A percentile compares a stretch with the other conserved stretches of the same genome.
Evolutionary conservation across 176 grass and related monocot genomes (phyloP).

Genomic region (Phoenix roebelenii): DNA sequence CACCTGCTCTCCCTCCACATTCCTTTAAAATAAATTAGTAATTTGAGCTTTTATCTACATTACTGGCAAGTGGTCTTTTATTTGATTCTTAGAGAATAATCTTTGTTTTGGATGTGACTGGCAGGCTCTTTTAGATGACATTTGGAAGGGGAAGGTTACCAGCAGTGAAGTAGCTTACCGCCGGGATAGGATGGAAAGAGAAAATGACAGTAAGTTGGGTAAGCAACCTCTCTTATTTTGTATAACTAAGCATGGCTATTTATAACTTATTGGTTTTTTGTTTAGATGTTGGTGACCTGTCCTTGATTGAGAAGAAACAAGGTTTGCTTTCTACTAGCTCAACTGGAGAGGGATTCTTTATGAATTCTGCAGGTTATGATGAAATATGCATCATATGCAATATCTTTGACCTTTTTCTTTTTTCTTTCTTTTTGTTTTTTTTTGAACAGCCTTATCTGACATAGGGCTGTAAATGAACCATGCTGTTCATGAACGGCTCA

Average conservation of each 20-base stretch:
- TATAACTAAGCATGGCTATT: background rate
- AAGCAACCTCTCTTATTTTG: background rate
- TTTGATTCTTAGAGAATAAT: background rate
- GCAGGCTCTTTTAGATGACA: slow-evolving; percentile 13
- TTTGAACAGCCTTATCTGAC: slow-evolving; percentile 5
- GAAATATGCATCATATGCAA: no score
- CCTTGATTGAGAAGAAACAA: background rate
- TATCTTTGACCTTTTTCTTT: background rate
- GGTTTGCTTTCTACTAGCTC: no score
- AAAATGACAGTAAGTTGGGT: slow-evolving; percentile 32
- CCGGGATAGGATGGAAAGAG: slow-evolving; percentile 26
- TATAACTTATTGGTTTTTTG: background rate
- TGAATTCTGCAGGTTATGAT: background rate
- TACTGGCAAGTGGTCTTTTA: no score
- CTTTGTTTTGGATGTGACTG: background rate
- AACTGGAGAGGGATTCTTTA: background rate
- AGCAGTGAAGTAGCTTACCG: slow-evolving; percentile 29
- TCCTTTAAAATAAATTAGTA: no score
- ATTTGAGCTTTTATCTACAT: no score
- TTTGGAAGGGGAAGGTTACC: slow-evolving; percentile 63
- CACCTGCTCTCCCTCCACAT: no score
- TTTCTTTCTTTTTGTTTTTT: background rate
- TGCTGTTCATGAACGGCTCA: no score
- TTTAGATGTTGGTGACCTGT: slow-evolving; percentile 3
- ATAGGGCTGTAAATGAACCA: no score